Base-by-base conservation (phyloP, 1,284 basidiomycete species). In the Puccinia novopanici region DNA sequence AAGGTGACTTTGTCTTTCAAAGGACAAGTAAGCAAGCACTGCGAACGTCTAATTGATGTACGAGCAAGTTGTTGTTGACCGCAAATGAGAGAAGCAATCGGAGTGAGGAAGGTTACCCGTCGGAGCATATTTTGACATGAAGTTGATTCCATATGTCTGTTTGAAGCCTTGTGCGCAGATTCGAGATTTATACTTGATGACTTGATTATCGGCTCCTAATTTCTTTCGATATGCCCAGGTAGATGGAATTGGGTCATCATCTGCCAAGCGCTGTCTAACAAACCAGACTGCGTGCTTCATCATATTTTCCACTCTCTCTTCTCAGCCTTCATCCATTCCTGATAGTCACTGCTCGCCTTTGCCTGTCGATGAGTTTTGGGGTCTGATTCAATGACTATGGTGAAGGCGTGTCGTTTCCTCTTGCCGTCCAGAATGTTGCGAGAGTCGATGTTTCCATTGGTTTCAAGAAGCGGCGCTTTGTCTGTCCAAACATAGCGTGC, bases 11-110 rank as follows among this genome's bases (percentile, higher is more conserved):
- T 52, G 50, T 52, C 50, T 22, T 52, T 17, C 9, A 52, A 17
- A 22, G 50, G 50, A 52, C 50, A 52, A 6, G 42, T 45, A 30
- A 40, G n/a, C n/a, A n/a, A n/a, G n/a, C n/a, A n/a, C n/a, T n/a
- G n/a, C n/a, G n/a, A n/a, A n/a, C n/a, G 40, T 9, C 67, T n/a
- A 70, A 15, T 70, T 70, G 67, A 45, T 70, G 67, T 15, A 70
- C 19, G 42, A 45, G 8, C 9, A 40, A 24, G 34, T 70, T 70
- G 12, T 70, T 70, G 40, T 24, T 42, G n/a, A 45, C 40, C 45
- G 67, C 34, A 19, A 70, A 48, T 45, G 8, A 9, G 8, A 70
- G 30, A 45, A 70, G 67, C 8, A 45, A 17, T 13, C 67, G 42
- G 5, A 70, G 40, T 3, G 37, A 70, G 6, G 42, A 9, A 3